A percentile compares a stretch with the other conserved stretches of the same genome.
Conservation (phyloP, 2,329 filamentous ascomycete genomes). For the Hypomyces rosellus region DNA sequence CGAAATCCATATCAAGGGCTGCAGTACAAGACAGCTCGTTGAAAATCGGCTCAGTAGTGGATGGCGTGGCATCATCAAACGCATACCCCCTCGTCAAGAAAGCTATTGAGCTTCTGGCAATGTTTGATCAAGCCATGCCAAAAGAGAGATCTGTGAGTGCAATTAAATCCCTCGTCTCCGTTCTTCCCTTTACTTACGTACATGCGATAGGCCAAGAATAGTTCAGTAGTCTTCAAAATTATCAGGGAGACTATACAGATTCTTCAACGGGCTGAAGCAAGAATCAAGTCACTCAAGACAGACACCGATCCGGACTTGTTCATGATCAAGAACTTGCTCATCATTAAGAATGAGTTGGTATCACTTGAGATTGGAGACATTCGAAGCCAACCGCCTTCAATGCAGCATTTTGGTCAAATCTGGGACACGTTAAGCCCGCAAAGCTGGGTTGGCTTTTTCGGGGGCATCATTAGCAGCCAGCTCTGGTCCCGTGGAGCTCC, state of each 20-base stretch:
- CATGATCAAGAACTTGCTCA: conserved; percentile 87
- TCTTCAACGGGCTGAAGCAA: conserved; percentile 67
- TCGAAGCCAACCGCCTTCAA: conserved; percentile 40
- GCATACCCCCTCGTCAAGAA: conserved; percentile 52
- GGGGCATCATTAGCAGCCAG: conserved; percentile 50
- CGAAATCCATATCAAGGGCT: conserved; percentile 47
- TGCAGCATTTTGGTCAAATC: conserved; percentile 59
- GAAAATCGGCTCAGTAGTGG: conserved; percentile 43
- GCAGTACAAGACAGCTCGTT: conserved; percentile 41
- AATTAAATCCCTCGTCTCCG: no score
- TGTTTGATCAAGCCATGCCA: conserved; percentile 60
- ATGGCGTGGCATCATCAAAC: conserved; percentile 48
- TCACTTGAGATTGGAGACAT: conserved; percentile 85
- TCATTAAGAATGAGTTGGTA: conserved; percentile 92
- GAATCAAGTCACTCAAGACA: conserved; percentile 56
- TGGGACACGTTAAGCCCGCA: conserved; percentile 57
- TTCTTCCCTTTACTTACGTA: conserved; percentile 13
- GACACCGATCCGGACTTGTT: conserved; percentile 78
- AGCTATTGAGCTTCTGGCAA: conserved; percentile 51
- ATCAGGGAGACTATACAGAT: conserved; percentile 86
- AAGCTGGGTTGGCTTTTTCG: conserved; percentile 54
- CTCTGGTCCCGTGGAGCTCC: conserved; percentile 38
- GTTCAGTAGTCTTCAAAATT: conserved; percentile 58
- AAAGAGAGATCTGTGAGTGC: conserved; percentile 54
- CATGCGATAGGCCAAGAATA: conserved; percentile 35